phyloP scores from a whole-genome alignment of 768 basidiomycete genomes.

The Mycena rebaudengoi region DNA sequence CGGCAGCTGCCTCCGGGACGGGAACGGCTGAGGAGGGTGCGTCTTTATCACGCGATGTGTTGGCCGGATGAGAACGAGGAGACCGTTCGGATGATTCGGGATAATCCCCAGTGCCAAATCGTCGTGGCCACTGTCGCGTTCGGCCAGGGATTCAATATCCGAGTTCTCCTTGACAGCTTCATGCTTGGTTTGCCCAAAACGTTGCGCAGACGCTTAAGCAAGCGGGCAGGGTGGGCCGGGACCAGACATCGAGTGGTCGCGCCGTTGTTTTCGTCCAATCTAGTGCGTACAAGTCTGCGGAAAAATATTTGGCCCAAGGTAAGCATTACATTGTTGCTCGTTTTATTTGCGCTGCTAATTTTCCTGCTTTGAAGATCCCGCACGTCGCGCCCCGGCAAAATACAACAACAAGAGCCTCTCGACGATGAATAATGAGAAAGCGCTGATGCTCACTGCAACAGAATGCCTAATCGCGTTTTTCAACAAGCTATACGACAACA shows the following conservation, averaged over 20 bases:
- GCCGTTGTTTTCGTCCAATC: slow-evolving; percentile 10
- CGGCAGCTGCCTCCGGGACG: slow-evolving; percentile 3
- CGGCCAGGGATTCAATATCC: slow-evolving; percentile 20
- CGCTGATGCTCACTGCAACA: background rate
- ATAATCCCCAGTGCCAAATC: slow-evolving; percentile 7
- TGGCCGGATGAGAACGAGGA: slow-evolving; percentile 15
- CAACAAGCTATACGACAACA: slow-evolving; percentile 14
- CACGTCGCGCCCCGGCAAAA: background rate
- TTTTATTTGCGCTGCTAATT: background rate
- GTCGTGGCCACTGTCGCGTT: slow-evolving; percentile 25
- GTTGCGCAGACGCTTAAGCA: slow-evolving; percentile 7
- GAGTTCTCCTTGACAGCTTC: background rate
- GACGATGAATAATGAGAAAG: slow-evolving; percentile 2
- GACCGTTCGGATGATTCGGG: slow-evolving; percentile 12
- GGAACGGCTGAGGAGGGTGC: slow-evolving; percentile 2
- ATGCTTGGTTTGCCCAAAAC: slow-evolving; percentile 2
- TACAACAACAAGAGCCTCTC: background rate
- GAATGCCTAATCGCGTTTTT: slow-evolving; percentile 5
- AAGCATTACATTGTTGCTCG: background rate
- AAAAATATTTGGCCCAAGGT: background rate
- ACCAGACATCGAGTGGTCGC: background rate
- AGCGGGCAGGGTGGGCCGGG: slow-evolving; percentile 13
- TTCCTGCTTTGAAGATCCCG: background rate
- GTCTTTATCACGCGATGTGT: slow-evolving; percentile 19
- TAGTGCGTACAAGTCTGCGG: background rate